These are phyloP conservation scores for Trichocomaceae sp. DNA, from an alignment of 2,329 filamentous ascomycete genomes.

Conservation along the genomic window DNA sequence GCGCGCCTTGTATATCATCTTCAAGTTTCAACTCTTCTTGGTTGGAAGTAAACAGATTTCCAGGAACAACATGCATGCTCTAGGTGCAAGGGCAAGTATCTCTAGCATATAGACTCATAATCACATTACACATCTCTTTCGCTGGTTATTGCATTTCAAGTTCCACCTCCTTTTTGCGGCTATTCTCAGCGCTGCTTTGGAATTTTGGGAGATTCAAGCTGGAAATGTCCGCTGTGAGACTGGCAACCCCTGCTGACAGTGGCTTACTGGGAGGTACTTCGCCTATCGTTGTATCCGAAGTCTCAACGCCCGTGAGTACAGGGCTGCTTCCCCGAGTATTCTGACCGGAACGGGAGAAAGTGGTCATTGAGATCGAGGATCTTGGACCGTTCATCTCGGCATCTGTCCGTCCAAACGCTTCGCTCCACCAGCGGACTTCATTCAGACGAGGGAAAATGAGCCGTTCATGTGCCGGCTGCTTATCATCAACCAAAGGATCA, in stretches of 20 bases:
- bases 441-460: conserved; percentile 72
- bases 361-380: conserved; percentile 38
- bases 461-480: conserved; percentile 69
- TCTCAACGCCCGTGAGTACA: conserved; percentile 55
- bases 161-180: conserved; percentile 34
- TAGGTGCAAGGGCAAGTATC: not conserved
- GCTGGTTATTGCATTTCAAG: conserved; percentile 45
- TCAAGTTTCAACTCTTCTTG: not conserved
- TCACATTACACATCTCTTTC: not conserved
- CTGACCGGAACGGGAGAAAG: conserved; percentile 27
- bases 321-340: conserved; percentile 38
- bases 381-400: conserved; percentile 82
- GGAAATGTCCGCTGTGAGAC: conserved; percentile 41
- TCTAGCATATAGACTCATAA: not conserved
- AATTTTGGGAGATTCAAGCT: conserved; percentile 37
- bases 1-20: not conserved
- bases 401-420: conserved; percentile 77
- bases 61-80: not conserved
- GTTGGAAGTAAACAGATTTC: not conserved
- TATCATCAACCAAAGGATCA: conserved; percentile 67
- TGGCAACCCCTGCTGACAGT: conserved; percentile 32
- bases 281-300: conserved; percentile 36
- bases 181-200: conserved; percentile 23
- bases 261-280: conserved; percentile 22
- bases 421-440: conserved; percentile 90